Evolutionary conservation across 2,329 filamentous ascomycete species (phyloP).

Genomic region (Fusarium acutatum): DNA sequence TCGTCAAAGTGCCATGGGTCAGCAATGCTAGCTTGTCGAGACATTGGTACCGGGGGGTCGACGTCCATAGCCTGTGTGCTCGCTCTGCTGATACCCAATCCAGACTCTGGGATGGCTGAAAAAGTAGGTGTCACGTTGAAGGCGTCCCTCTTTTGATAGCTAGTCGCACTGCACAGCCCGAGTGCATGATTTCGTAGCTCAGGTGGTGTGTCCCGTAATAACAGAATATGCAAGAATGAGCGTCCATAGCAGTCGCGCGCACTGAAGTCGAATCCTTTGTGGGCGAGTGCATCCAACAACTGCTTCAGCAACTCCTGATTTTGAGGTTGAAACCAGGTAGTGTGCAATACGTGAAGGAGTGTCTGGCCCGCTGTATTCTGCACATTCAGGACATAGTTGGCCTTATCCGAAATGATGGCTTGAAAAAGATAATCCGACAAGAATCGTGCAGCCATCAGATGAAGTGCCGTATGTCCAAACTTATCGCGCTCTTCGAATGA

Average conservation of each 20-base stretch:
- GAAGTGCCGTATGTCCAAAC: conserved; percentile 59
- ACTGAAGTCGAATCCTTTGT: conserved; percentile 45
- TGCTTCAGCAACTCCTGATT: conserved; percentile 37
- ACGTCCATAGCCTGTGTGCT: conserved; percentile 33
- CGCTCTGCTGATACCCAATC: not conserved
- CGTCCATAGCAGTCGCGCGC: conserved; percentile 60
- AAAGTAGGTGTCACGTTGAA: conserved; percentile 50
- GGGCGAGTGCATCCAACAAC: conserved; percentile 37
- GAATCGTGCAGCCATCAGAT: conserved; percentile 54
- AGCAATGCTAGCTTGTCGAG: not conserved
- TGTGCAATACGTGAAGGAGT: conserved; percentile 56
- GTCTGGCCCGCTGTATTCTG: conserved; percentile 58
- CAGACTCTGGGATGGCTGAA: not conserved
- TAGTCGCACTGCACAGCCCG: conserved; percentile 43
- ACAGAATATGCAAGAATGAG: conserved; percentile 59
- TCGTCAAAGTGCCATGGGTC: conserved; percentile 4
- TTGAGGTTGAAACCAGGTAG: conserved; percentile 44
- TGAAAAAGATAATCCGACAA: conserved; percentile 41
- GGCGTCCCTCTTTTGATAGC: conserved; percentile 57
- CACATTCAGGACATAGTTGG: conserved; percentile 33
- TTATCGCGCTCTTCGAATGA: conserved; percentile 45
- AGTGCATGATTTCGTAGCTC: conserved; percentile 41
- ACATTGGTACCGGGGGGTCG: conserved; percentile 30
- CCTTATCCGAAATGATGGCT: conserved; percentile 33
- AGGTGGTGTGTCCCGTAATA: conserved; percentile 42